Conservation (phyloP, 495 filamentous ascomycete genomes). For the Xylaria castorea region DNA sequence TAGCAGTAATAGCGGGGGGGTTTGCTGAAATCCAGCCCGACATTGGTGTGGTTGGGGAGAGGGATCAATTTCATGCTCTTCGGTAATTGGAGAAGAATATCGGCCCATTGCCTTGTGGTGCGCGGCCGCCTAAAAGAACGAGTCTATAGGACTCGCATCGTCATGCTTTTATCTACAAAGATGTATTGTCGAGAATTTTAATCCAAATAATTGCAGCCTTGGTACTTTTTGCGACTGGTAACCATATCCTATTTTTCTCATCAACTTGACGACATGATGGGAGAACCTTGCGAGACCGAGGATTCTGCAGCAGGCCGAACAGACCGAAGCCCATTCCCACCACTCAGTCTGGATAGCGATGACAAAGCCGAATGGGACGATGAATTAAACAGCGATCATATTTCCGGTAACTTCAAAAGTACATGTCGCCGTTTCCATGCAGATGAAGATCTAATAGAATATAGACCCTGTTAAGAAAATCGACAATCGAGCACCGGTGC, state of each 20-base stretch:
- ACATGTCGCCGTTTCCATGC: neutral
- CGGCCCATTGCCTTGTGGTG: neutral
- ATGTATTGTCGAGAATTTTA: neutral
- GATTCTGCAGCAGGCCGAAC: neutral
- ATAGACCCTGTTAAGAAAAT: neutral
- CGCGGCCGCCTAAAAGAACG: neutral
- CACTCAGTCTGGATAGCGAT: neutral
- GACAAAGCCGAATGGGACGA: neutral
- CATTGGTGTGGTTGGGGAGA: neutral
- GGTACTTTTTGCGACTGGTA: neutral
- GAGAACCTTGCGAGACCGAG: neutral
- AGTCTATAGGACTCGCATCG: neutral
- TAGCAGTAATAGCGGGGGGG: neutral
- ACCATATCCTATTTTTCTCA: neutral
- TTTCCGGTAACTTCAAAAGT: neutral
- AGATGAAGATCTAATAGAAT: neutral
- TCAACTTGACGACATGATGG: neutral
- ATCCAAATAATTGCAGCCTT: neutral
- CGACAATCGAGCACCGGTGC: neutral
- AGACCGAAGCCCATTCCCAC: neutral
- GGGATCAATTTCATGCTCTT: neutral
- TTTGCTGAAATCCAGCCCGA: neutral
- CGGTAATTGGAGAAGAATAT: neutral
- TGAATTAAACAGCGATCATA: neutral
- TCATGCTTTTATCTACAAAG: neutral